phyloP scores from a whole-genome alignment of 768 basidiomycete genomes.

The Mycena rosella region DNA sequence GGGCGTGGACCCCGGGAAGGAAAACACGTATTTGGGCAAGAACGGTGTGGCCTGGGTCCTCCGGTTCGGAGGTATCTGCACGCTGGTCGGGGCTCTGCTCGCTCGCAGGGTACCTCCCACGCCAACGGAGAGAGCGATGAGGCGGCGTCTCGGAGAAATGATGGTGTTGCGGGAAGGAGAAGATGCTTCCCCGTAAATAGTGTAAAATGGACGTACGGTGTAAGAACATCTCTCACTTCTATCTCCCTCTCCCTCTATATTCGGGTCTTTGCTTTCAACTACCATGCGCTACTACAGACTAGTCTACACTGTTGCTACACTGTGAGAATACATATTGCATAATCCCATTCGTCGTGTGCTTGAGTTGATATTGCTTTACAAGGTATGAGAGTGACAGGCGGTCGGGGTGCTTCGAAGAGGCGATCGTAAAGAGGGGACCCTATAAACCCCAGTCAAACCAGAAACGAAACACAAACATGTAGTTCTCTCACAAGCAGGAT shows the following conservation, averaged over 20 bases:
- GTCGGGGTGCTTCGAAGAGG: constrained; percentile 46
- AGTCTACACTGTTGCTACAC: constrained; percentile 47
- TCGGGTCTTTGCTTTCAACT: constrained; percentile 6
- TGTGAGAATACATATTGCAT: constrained; percentile 63
- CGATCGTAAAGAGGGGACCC: constrained; percentile 39
- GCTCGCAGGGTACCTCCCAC: constrained; percentile 90
- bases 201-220: constrained; percentile 49
- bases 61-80: constrained; percentile 80
- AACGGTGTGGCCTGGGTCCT: constrained; percentile 95
- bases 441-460: constrained; percentile 21
- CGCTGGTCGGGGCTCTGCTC: constrained; percentile 75
- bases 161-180: constrained; percentile 78
- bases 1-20: constrained; percentile 57
- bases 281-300: constrained; percentile 22
- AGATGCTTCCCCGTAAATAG: constrained; percentile 51
- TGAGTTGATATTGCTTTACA: constrained; percentile 63
- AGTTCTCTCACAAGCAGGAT: constrained; percentile 46
- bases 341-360: constrained; percentile 64
- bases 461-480: not conserved
- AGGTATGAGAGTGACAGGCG: constrained; percentile 64
- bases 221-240: constrained; percentile 19
- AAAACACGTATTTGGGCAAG: constrained; percentile 79
- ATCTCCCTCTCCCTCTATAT: not conserved
- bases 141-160: constrained; percentile 84
- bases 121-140: constrained; percentile 91